Evolutionary conservation across 2,329 filamentous ascomycete genomes (phyloP).

Genomic region (Aspergillus arachidicola): DNA sequence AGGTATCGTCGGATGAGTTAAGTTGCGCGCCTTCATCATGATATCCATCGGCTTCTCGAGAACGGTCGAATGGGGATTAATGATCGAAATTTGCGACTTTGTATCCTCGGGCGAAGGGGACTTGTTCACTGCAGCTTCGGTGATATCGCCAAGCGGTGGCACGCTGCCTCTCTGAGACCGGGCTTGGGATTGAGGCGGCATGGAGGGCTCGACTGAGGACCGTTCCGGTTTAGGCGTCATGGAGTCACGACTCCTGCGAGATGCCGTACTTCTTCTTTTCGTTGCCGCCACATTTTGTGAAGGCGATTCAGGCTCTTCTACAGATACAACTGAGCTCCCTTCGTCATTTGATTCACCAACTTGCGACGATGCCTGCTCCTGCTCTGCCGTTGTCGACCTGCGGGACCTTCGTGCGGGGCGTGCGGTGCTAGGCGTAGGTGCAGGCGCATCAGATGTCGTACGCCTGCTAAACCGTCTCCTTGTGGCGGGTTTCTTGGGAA

Average conservation of each 20-base stretch:
- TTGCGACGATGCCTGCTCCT: conserved; percentile 65
- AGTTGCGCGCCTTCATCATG: conserved; percentile 78
- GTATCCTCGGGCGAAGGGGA: conserved; percentile 51
- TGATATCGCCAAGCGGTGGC: conserved; percentile 74
- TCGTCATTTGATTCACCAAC: conserved; percentile 38
- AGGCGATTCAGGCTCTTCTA: conserved; percentile 56
- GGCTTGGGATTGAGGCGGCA: conserved; percentile 52
- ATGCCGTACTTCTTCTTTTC: conserved; percentile 67
- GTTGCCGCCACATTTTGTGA: conserved; percentile 57
- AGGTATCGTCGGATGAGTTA: conserved; percentile 59
- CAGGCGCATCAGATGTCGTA: conserved; percentile 52
- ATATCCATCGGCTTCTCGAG: conserved; percentile 94
- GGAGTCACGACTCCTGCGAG: conserved; percentile 47
- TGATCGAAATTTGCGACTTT: conserved; percentile 59
- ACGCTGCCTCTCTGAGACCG: conserved; percentile 45
- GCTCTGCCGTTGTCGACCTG: conserved; percentile 52
- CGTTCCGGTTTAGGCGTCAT: conserved; percentile 41
- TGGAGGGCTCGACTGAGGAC: conserved; percentile 53
- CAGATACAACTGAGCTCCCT: conserved; percentile 33
- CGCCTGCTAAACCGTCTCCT: conserved; percentile 61
- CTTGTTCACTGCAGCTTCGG: conserved; percentile 66
- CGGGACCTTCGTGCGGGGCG: conserved; percentile 38
- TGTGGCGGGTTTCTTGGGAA: conserved; percentile 60
- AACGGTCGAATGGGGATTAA: conserved; percentile 74
- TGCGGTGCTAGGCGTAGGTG: conserved; percentile 47